Percentiles rank a stretch among this genome's conserved stretches.
phyloP scores from a whole-genome alignment of 176 grass and related monocot genomes.

The Pontederia paniculata region DNA sequence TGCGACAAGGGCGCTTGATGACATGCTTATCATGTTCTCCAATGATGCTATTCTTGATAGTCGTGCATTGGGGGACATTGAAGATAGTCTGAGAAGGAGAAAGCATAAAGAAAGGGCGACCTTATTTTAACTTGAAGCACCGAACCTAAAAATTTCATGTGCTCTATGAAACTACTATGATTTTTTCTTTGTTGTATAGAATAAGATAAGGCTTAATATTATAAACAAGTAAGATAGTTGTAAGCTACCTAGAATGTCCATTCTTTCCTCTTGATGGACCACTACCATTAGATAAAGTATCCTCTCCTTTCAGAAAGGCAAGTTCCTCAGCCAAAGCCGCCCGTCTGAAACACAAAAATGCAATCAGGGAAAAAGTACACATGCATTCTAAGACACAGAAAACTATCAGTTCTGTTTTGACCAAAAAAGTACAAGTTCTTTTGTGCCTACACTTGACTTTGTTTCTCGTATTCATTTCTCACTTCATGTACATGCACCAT shows the following conservation, averaged over 20 bases:
- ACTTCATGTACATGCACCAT: conserved; percentile 98
- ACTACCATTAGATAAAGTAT: conserved; percentile 31
- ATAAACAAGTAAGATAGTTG: not conserved
- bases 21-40: conserved; percentile 96
- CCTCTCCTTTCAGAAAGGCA: conserved; percentile 76
- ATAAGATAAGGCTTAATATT: not conserved
- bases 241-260: conserved; percentile 57
- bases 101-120: conserved; percentile 5
- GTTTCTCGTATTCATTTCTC: conserved; percentile 89
- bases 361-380: not conserved
- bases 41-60: conserved; percentile 77
- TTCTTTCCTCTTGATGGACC: conserved; percentile 62
- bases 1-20: conserved; percentile 78
- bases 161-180: no score
- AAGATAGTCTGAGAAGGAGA: conserved; percentile 46
- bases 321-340: conserved; percentile 85
- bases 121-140: not conserved
- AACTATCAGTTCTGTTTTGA: no score
- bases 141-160: not conserved
- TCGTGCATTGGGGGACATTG: conserved; percentile 73
- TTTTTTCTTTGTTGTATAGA: no score
- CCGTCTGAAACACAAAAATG: conserved; percentile 36
- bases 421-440: conserved; percentile 12
- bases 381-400: not conserved
- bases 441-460: conserved; percentile 73